phyloP scores from a whole-genome alignment of 2,329 filamentous ascomycete genomes.

The Mycosphaerella sp. region DNA sequence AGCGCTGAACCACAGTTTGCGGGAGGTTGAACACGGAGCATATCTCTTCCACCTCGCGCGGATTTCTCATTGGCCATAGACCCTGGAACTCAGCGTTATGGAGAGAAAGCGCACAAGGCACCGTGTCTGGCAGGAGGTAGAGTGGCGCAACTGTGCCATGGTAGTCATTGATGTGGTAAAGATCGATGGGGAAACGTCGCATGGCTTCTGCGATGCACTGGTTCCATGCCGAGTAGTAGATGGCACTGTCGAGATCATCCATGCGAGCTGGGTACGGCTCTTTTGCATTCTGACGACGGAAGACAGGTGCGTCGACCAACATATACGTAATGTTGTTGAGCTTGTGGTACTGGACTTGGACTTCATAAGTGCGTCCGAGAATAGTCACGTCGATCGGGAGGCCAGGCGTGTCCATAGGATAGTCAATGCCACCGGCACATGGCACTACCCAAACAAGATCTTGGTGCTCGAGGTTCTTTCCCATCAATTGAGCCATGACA shows the following conservation, averaged over 20 bases:
- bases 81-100: slow-evolving; percentile 67
- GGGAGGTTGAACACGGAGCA: slow-evolving; percentile 59
- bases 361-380: slow-evolving; percentile 54
- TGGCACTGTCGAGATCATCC: slow-evolving; percentile 62
- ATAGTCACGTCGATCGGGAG: slow-evolving; percentile 59
- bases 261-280: slow-evolving; percentile 63
- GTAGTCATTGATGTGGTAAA: slow-evolving; percentile 64
- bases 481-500: slow-evolving; percentile 66
- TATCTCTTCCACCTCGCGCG: slow-evolving; percentile 57
- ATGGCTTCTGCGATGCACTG: slow-evolving; percentile 61
- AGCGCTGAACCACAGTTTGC: slow-evolving; percentile 51
- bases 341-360: slow-evolving; percentile 59
- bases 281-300: slow-evolving; percentile 56
- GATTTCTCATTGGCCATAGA: slow-evolving; percentile 60
- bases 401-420: slow-evolving; percentile 53
- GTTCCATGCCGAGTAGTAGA: slow-evolving; percentile 66
- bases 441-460: slow-evolving; percentile 54
- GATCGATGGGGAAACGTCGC: slow-evolving; percentile 55
- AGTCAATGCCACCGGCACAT: slow-evolving; percentile 57
- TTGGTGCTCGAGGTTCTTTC: slow-evolving; percentile 58
- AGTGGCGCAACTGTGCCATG: slow-evolving; percentile 59
- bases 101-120: slow-evolving; percentile 58
- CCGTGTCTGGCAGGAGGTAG: slow-evolving; percentile 57
- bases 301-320: slow-evolving; percentile 60
- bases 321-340: slow-evolving; percentile 63